Evolutionary conservation across 139 green algal genomes (phyloP).

Genomic region (Micractinium conductrix): DNA sequence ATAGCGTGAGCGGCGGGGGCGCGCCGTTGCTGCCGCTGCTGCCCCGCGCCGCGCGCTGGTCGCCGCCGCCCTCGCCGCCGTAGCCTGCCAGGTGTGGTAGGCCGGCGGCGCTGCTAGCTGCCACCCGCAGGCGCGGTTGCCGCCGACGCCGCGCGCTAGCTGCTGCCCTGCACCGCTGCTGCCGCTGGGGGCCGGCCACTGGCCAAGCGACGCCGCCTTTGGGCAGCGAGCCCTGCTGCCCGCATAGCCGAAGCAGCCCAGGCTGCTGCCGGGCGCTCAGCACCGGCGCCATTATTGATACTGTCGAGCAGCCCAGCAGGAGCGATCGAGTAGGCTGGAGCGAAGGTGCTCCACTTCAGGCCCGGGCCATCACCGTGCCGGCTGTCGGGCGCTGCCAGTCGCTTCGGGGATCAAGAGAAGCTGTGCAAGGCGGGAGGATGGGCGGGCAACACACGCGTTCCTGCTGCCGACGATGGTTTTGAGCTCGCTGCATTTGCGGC

Average conservation of each 20-base stretch:
- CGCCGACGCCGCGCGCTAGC: neutral
- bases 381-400: no score
- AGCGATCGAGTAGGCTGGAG: no score
- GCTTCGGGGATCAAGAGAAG: no score
- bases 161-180: neutral
- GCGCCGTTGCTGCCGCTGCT: neutral
- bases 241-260: neutral
- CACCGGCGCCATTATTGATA: neutral
- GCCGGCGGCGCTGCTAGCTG: slow-evolving; percentile 1
- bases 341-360: no score
- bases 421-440: no score
- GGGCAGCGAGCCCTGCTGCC: neutral
- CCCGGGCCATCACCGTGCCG: no score
- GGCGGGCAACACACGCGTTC: no score
- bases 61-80: neutral
- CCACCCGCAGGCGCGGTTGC: neutral
- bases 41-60: no score
- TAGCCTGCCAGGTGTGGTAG: neutral
- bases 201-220: neutral
- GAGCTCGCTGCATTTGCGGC: no score
- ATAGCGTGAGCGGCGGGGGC: neutral
- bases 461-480: no score
- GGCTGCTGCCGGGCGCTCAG: neutral
- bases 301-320: no score
- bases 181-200: neutral